Evolutionary conservation across 192 early-diverging fungal genomes (phyloP), one percentile per base, ranked within the genome.

Genomic region (Coemansia sp.): DNA sequence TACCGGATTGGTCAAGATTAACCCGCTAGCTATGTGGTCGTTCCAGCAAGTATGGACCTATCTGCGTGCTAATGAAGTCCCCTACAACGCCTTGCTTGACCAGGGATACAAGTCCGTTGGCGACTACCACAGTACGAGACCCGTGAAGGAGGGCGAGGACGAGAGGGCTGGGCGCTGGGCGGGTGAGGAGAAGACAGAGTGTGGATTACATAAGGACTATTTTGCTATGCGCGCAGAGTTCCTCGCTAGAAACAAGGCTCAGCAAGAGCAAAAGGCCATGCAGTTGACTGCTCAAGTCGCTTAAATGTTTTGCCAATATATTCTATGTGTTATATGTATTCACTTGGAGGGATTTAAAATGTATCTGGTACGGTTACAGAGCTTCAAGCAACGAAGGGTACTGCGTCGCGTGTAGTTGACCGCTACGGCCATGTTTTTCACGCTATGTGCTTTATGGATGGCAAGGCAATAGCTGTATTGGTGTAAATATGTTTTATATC

Each of bases 191-290:
- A 97, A 98, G 85, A 89, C 91, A 2, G 96, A 98, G 82, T 98
- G 96, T 72, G 96, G 96, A 0, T 72, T 98, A 40, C 96, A 98
- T 85, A 95, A 97, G 81, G 94, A 98, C 73, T 98, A 97, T 77
- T 93, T 97, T 79, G 91, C 93, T 81, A 94, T 96, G 93, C 83
- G 93, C 33, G 85, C 90, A 6, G 87, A 86, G 35, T 95, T 89
- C 76, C 68, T 92, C 63, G 92, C 91, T 0, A 85, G 90, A 24
- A 88, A 88, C 76, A 91, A 94, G 84, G 87, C 89, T 85, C 83
- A 85, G 74, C 87, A 90, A 64, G 60, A 51, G 19, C 39, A 17
- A 21, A 31, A 24, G 13, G 41, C 37, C 11, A 3, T 59, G 19
- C 66, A 68, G 41, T 36, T 62, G 13, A 56, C 70, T 41, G 63